Evolutionary conservation across 805 yeast genomes (phyloP).

Genomic region (Pichia nanzhaoensis): DNA sequence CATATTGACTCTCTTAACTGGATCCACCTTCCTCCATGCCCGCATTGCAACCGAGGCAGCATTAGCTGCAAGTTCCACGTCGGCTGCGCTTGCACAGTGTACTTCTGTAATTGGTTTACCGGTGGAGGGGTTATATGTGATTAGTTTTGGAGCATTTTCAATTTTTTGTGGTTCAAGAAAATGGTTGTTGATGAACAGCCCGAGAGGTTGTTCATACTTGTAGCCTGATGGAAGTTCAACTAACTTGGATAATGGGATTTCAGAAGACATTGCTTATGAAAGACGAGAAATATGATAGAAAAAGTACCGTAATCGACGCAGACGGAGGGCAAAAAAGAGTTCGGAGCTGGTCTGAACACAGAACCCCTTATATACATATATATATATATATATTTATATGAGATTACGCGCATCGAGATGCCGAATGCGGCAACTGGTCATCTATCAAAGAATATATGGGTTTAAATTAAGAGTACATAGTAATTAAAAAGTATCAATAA

Average conservation of each 20-base stretch:
- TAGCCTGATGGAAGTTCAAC: slow-evolving; percentile 40
- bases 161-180: slow-evolving; percentile 27
- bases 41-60: slow-evolving; percentile 43
- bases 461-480: too few species aligned
- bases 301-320: too few species aligned
- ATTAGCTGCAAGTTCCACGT: slow-evolving; percentile 44
- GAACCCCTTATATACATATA: too few species aligned
- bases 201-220: slow-evolving; percentile 50
- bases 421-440: too few species aligned
- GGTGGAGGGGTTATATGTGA: slow-evolving; percentile 44
- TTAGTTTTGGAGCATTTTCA: slow-evolving; percentile 33
- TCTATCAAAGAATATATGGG: too few species aligned
- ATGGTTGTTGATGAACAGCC: slow-evolving; percentile 54
- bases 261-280: too few species aligned
- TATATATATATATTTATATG: too few species aligned
- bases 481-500: too few species aligned
- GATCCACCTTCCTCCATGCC: slow-evolving; percentile 41
- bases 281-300: too few species aligned
- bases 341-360: too few species aligned
- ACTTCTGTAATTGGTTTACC: slow-evolving; percentile 41
- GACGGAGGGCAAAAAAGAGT: too few species aligned
- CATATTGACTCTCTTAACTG: slow-evolving; percentile 34
- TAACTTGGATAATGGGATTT: slow-evolving; percentile 10
- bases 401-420: too few species aligned
- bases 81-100: slow-evolving; percentile 40